Base-by-base conservation (phyloP, 768 basidiomycete genomes). In the Melanogaster broomeanus region DNA sequence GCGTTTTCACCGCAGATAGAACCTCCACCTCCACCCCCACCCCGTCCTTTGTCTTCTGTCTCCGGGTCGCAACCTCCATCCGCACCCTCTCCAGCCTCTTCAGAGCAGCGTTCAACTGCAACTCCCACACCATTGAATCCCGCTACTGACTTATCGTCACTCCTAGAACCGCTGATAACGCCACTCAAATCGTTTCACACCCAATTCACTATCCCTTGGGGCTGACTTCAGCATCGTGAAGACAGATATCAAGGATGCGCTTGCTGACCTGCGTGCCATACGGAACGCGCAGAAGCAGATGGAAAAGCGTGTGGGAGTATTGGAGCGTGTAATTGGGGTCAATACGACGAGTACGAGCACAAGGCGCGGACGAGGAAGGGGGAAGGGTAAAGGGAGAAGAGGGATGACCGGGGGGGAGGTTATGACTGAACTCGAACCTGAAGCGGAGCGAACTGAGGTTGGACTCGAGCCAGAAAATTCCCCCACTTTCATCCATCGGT, bases 271-370 rank as follows among this genome's bases (percentile, higher is more conserved):
- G 15, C 51, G 44, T 15, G n/a, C 51, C 18, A 6, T 66, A 4
- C 44, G 54, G 30, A 54, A 46, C 11, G 37, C 53, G 0, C 66
- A 65, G 45, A 50, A 18, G 27, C 52, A 37, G 43, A 49, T 61
- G 0, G 46, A 40, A 33, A 37, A 21, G 6, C 22, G 46, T 13
- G 21, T 65, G 34, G 42, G 51, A 0, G 50, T 39, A 5, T 22
- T 67, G 35, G 57, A 65, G 38, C 19, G 8, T 16, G 47, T 47
- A 2, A 40, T 67, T 12, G 58, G 62, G 10, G 39, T 55, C n/a
- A 21, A 38, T 33, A 6, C 45, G 27, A 30, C 38, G 35, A 45
- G 30, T 27, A 13, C 47, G 6, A n/a, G 37, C 22, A 19, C 38
- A 15, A 39, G 16, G 21, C 44, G 37, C 31, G 22, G 37, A 28